Evolutionary conservation across 2,329 filamentous ascomycete species (phyloP), one percentile per base, ranked within the genome.

Genomic region (Huntiella savannae): DNA sequence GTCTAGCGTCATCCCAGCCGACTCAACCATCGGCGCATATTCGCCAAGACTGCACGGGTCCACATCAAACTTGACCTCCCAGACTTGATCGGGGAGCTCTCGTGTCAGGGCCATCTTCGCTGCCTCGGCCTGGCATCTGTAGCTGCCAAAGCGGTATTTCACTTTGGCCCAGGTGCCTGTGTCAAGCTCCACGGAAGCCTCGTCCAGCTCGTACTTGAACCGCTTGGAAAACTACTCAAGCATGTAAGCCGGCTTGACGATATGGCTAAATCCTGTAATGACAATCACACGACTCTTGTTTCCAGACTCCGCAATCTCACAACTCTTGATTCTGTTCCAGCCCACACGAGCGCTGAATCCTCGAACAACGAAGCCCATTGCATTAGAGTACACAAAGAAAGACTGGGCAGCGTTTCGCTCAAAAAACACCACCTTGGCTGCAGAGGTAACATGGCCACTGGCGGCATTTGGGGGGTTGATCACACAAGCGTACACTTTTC

Each of bases 141-240:
- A 75, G 47, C 69, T 72, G 0, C 68, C 69, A 52, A 75, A 75
- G 8, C 64, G 61, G 52, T 66, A 70, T 59, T 73, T 70, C 11
- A 70, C 51, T 2, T 65, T 60, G 0, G 54, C 54, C 16, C 59
- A 56, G 1, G 51, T 50, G 0, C 50, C 52, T 2, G 51, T 56
- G 19, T 51, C 48, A 33, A 57, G 53, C 15, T 65, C 55, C 13
- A 56, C 53, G 2, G 58, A 51, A 45, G 70, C 55, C 41, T 58
- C 54, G 49, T 74, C 71, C 5, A 68, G 49, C 52, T 74, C 60
- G 51, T 66, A 75, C 2, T 58, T 56, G 47, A 73, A 65, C 17
- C 62, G 59, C 4, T 43, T 43, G 2, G 49, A 43, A 53, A 75
- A 72, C 52, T 64, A 68, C 0, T 45, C 45, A 1, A 54, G 55